These are phyloP conservation scores for Lepidium didymum DNA, from an alignment of 345 rosid genomes.

Conservation along the genomic window DNA sequence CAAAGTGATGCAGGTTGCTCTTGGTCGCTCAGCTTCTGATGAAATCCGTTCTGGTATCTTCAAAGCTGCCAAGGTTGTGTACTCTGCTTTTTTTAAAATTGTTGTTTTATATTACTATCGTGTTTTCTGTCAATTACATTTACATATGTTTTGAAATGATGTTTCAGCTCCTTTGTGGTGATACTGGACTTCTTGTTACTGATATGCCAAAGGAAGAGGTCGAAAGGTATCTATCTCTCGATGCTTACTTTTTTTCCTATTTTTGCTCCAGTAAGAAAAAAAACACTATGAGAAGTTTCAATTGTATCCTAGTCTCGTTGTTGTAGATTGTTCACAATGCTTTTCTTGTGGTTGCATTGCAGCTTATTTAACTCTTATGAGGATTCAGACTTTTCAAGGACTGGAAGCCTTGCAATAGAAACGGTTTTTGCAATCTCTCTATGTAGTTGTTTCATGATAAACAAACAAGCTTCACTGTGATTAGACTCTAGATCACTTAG, in stretches of 20 bases:
- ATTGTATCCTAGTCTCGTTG: neutral
- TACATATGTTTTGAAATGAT: neutral
- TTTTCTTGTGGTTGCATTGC: constrained; percentile 14
- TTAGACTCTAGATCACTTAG: neutral
- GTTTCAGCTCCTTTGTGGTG: constrained; percentile 62
- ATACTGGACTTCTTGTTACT: constrained; percentile 74
- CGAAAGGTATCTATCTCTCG: constrained; percentile 45
- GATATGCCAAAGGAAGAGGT: constrained; percentile 80
- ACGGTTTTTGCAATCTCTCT: constrained; percentile 39
- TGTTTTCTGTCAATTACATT: neutral
- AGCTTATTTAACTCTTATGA: constrained; percentile 77
- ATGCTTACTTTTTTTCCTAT: neutral
- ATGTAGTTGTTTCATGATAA: neutral
- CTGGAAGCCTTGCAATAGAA: constrained; percentile 67
- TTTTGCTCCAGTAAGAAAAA: neutral
- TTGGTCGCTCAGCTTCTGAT: constrained; percentile 87
- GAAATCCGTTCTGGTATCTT: constrained; percentile 67
- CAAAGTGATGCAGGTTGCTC: constrained; percentile 94
- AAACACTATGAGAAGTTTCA: neutral
- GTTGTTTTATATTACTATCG: neutral
- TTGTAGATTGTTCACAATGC: neutral
- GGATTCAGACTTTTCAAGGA: constrained; percentile 79
- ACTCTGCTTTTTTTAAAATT: neutral
- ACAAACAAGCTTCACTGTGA: neutral
- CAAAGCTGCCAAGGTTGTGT: constrained; percentile 72